Conservation (phyloP, 352 stramenopile genomes). For the Elongisporangium anandrum region DNA sequence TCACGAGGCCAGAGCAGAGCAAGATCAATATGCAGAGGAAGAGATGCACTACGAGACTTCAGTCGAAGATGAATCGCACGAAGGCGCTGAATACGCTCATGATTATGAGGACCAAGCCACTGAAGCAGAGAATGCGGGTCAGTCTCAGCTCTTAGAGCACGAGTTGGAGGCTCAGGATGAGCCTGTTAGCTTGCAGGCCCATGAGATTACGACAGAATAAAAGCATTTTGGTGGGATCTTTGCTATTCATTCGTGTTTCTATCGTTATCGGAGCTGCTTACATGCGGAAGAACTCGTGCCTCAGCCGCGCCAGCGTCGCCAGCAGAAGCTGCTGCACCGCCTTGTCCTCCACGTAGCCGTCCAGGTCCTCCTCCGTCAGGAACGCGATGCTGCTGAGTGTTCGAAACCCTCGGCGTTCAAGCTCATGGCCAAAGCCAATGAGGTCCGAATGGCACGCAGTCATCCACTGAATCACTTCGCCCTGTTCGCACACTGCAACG, state of each 20-base stretch:
- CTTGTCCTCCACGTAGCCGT: slow-evolving; percentile 23
- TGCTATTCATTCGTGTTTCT: background rate
- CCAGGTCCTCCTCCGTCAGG: slow-evolving; percentile 68
- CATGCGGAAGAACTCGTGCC: slow-evolving; percentile 82
- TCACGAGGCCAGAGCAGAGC: too few relatives aligned
- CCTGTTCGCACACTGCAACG: slow-evolving; percentile 60
- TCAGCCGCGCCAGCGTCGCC: slow-evolving; percentile 55
- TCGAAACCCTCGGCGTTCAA: slow-evolving; percentile 62
- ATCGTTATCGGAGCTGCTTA: slow-evolving; percentile 15
- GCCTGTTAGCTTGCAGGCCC: background rate
- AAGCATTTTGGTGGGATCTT: background rate
- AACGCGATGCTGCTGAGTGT: slow-evolving; percentile 83
- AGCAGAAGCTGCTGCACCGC: slow-evolving; percentile 49
- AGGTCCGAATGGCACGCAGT: slow-evolving; percentile 66
- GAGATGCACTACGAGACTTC: background rate
- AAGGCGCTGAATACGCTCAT: background rate
- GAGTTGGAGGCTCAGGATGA: background rate
- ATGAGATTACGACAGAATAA: background rate
- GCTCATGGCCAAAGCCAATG: slow-evolving; percentile 44
- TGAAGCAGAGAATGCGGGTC: background rate
- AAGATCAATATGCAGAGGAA: background rate
- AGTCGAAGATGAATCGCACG: background rate
- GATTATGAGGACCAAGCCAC: background rate
- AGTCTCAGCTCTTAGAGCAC: background rate
- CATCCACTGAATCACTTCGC: slow-evolving; percentile 84